These are phyloP conservation scores for Solanum chaucha DNA, from an alignment of 257 asterid species.

Conservation along the genomic window DNA sequence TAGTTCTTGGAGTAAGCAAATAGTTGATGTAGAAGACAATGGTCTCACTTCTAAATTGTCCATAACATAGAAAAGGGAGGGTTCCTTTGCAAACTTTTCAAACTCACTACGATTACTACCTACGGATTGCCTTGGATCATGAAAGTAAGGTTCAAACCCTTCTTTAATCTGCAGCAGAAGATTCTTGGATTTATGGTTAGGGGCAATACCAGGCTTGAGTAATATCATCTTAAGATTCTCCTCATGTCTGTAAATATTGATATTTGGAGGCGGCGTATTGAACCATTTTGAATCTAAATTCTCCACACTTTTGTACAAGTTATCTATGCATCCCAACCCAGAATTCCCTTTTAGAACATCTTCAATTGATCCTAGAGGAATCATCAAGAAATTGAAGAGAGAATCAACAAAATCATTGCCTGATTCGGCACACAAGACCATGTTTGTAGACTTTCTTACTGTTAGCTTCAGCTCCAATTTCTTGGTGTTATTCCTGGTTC, in stretches of 20 bases:
- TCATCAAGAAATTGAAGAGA: constrained; percentile 4
- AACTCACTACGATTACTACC: background rate
- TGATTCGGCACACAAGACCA: background rate
- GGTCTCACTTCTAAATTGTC: background rate
- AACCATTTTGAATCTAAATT: background rate
- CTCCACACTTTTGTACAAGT: background rate
- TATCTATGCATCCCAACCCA: constrained; percentile 1
- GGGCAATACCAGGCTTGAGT: background rate
- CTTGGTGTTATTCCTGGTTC: background rate
- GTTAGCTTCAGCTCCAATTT: background rate
- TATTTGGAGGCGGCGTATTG: background rate
- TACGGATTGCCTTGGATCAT: background rate
- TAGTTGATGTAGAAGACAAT: background rate
- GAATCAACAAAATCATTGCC: background rate
- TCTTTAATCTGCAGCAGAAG: background rate
- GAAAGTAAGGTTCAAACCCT: background rate
- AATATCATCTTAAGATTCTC: background rate
- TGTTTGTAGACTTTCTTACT: background rate
- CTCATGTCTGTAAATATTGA: background rate
- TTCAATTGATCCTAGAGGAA: background rate
- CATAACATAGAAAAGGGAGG: background rate
- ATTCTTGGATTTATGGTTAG: background rate
- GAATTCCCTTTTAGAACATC: background rate
- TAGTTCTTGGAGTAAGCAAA: background rate
- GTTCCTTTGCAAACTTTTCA: background rate